Conservation (phyloP, 177 flowering plant genomes). For the Tripterygium wilfordii region DNA sequence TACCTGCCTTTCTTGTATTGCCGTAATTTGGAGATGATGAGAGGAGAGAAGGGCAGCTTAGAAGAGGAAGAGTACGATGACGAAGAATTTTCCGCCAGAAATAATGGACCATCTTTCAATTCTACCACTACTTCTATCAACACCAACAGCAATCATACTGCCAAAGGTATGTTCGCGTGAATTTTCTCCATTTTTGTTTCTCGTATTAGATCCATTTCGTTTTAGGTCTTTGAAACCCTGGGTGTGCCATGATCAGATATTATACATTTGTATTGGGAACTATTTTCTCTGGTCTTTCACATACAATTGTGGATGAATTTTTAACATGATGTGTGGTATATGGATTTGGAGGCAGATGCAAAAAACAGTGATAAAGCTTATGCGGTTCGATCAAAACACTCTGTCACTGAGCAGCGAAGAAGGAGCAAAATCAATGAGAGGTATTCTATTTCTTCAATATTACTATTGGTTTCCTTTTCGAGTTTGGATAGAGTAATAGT, state of each 20-base stretch:
- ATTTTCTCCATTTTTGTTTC: slow-evolving; percentile 1
- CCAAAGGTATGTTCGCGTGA: slow-evolving; percentile 14
- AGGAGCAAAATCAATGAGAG: slow-evolving; percentile 79
- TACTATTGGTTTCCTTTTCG: background rate
- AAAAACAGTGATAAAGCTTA: slow-evolving; percentile 46
- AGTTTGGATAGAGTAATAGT: no score
- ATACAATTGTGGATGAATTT: no score
- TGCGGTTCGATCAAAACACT: slow-evolving; percentile 59
- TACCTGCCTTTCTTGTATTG: no score
- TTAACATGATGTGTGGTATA: background rate
- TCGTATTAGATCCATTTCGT: background rate
- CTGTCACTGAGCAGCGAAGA: slow-evolving; percentile 70
- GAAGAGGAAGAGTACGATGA: slow-evolving; percentile 38
- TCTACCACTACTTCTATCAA: slow-evolving; percentile 1
- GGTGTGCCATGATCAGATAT: no score
- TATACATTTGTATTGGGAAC: no score
- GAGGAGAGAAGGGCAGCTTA: slow-evolving; percentile 9
- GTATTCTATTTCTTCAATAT: slow-evolving; percentile 11
- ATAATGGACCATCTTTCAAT: slow-evolving; percentile 25
- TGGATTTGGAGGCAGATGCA: slow-evolving; percentile 32
- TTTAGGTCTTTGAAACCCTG: background rate
- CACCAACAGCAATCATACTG: background rate
- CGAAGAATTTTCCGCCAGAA: slow-evolving; percentile 21
- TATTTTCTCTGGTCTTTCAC: no score
- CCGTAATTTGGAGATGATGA: no score